phyloP scores from a whole-genome alignment of 164 flowering plant genomes.

The Stephania cephalantha region DNA sequence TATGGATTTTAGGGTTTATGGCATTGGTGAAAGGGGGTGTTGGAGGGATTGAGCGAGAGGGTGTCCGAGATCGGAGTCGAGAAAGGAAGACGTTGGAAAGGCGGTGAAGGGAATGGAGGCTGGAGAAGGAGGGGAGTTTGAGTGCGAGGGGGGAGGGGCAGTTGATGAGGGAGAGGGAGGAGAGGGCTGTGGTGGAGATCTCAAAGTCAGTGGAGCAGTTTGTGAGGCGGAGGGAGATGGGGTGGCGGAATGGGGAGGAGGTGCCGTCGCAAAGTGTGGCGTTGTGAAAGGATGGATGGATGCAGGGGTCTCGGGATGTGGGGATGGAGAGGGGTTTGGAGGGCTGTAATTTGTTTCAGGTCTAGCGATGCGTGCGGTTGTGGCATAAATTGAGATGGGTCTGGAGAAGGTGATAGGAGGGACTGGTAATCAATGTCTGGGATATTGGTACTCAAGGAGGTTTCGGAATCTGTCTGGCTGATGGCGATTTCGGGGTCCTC shows the following conservation, averaged over 20 bases:
- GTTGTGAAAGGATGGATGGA: conserved; percentile 38
- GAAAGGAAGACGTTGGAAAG: conserved; percentile 77
- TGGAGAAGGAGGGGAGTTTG: conserved; percentile 61
- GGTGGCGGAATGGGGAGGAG: conserved; percentile 70
- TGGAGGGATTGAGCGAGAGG: background rate
- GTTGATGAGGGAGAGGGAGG: conserved; percentile 59
- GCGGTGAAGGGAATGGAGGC: conserved; percentile 43
- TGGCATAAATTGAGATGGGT: conserved; percentile 12
- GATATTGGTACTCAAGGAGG: too few relatives aligned
- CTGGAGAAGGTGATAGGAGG: conserved; percentile 13
- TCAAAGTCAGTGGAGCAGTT: conserved; percentile 78
- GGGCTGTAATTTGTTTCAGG: conserved; percentile 77
- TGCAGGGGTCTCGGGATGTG: conserved; percentile 70
- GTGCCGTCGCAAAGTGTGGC: conserved; percentile 58
- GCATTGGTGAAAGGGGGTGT: too few relatives aligned
- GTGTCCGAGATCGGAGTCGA: conserved; percentile 42
- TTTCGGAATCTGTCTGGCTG: too few relatives aligned
- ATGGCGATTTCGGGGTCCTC: too few relatives aligned
- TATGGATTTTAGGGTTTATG: too few relatives aligned
- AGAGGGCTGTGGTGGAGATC: conserved; percentile 65
- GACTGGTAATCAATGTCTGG: too few relatives aligned
- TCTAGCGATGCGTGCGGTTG: conserved; percentile 47
- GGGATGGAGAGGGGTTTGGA: conserved; percentile 71
- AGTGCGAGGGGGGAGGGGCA: conserved; percentile 53
- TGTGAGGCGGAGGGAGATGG: conserved; percentile 59